Evolutionary conservation across 441 rosid species (phyloP), one percentile per base, ranked within the genome.

Genomic region (Arabidopsis lyrata): DNA sequence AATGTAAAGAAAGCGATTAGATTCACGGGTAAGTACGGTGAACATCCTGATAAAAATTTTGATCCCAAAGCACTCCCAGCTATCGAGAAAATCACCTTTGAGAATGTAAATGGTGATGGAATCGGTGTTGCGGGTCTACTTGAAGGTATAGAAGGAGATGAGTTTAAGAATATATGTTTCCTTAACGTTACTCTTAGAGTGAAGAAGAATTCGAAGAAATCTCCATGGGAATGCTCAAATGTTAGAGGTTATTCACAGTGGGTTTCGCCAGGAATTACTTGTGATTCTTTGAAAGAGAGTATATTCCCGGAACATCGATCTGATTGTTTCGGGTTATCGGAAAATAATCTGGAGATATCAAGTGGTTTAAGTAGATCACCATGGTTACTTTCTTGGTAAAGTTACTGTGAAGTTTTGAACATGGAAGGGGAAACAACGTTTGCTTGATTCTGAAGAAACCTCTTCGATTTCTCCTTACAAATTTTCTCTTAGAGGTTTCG

Each of bases 201-300:
- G 63, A 77, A 77, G 72, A 77, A 72, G 59, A 86, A 84, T 16
- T 75, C 87, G 18, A 73, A 75, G 81, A 66, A 68, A 10, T 35
- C 85, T 63, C 90, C 97, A 0, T 95, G 99, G 99, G 84, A 81
- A 70, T 95, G 98, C 74, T 87, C 99, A 1, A 60, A 82, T 72
- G 54, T 92, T 72, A 83, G 83, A 80, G 99, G 99, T 22, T 95
- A 86, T 73, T 95, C 97, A 42, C 78, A 86, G 53, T 77, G 73
- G 50, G 96, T 95, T 75, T 82, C 76, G 35, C 99, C 99, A 7
- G 84, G 86, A 73, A 57, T 78, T 0, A 78, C 81, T 56, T 95
- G 99, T 73, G 80, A 88, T 71, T 79, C 87, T 47, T 81, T 91
- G 24, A 77, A 77, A 81, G 87, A 82, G 74, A 78, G 68, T 18